Conservation (phyloP, 805 yeast genomes). For the Spathaspora sp. region DNA sequence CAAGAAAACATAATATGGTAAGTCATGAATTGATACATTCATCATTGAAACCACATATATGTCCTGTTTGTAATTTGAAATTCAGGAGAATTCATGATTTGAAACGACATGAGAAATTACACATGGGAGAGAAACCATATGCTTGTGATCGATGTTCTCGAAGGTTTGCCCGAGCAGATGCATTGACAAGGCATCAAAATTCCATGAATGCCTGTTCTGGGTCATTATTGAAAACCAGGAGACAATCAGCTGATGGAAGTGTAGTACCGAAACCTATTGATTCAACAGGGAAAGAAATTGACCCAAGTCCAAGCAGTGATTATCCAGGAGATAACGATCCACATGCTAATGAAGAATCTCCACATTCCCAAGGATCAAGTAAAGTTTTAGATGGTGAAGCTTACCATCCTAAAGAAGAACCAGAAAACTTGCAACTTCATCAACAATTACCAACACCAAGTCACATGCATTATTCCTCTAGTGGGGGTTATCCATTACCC, state of each 20-base stretch:
- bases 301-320: no score
- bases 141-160: conserved; percentile 59
- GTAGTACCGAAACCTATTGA: neutral
- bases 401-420: neutral
- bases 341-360: neutral
- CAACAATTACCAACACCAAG: conserved; percentile 3
- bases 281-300: neutral
- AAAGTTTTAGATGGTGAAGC: neutral
- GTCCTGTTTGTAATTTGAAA: conserved; percentile 55
- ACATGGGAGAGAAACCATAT: conserved; percentile 72
- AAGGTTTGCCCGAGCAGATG: conserved; percentile 72
- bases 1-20: conserved; percentile 71
- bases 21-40: conserved; percentile 71
- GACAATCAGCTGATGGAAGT: neutral
- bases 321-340: neutral
- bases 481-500: neutral
- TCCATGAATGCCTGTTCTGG: conserved; percentile 34
- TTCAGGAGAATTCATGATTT: conserved; percentile 76
- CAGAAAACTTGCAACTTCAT: neutral
- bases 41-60: conserved; percentile 57
- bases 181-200: conserved; percentile 65
- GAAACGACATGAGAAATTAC: conserved; percentile 71
- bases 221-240: neutral
- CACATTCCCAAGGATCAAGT: neutral
- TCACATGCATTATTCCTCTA: neutral